phyloP scores from a whole-genome alignment of 2,329 filamentous ascomycete genomes.

The Furcasterigmium furcatum region DNA sequence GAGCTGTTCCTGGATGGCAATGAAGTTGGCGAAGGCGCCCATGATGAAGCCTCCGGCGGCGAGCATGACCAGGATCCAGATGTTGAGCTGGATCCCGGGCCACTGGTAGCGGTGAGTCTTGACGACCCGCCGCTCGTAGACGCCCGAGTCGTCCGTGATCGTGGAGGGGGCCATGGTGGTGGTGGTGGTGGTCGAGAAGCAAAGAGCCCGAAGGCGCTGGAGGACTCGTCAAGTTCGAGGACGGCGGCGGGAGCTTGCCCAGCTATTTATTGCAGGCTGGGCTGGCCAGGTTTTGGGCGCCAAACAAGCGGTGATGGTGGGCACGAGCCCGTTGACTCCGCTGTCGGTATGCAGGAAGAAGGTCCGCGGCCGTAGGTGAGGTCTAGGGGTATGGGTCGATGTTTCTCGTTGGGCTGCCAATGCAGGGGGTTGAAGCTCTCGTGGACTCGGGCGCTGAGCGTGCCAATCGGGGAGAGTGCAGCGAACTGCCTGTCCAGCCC shows the following conservation, averaged over 20 bases:
- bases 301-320: no score
- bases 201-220: no score
- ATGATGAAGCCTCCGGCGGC: conserved; percentile 55
- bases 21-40: conserved; percentile 59
- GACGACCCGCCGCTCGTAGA: conserved; percentile 37
- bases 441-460: background rate
- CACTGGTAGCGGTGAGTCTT: conserved; percentile 62
- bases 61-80: conserved; percentile 67
- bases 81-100: conserved; percentile 64
- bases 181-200: no score
- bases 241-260: background rate
- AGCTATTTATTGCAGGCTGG: no score
- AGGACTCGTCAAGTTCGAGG: background rate
- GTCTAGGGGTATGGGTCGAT: background rate
- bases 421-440: background rate
- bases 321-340: no score
- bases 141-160: conserved; percentile 37
- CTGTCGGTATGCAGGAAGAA: no score
- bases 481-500: background rate
- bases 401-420: background rate
- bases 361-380: no score
- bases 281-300: no score
- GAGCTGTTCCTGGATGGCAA: conserved; percentile 55
- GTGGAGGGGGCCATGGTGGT: conserved; percentile 26
- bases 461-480: background rate